Evolutionary conservation across 306 rosid genomes (phyloP).

Genomic region (Acmispon strigosus): DNA sequence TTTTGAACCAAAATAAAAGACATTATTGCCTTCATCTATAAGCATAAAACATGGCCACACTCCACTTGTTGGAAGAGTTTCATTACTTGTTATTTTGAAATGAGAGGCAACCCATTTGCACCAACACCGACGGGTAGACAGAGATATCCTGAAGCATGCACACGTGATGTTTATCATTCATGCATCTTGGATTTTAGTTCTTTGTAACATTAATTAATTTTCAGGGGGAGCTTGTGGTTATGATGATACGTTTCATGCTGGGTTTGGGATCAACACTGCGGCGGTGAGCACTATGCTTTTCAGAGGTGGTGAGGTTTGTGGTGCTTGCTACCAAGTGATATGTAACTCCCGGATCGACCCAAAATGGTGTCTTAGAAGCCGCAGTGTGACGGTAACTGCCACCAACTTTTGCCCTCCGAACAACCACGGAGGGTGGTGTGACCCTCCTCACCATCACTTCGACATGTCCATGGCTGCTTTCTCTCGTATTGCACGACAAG

Average conservation of each 20-base stretch:
- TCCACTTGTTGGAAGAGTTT: too few relatives aligned
- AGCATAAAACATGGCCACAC: too few relatives aligned
- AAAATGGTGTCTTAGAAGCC: conserved; percentile 60
- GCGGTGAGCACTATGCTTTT: conserved; percentile 66
- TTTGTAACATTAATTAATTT: not conserved
- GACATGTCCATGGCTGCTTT: conserved; percentile 85
- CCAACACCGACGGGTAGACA: too few relatives aligned
- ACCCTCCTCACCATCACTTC: conserved; percentile 74
- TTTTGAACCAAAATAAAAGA: too few relatives aligned
- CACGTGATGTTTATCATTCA: too few relatives aligned
- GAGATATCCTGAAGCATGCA: too few relatives aligned
- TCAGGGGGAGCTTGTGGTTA: conserved; percentile 92
- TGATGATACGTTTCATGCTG: conserved; percentile 61
- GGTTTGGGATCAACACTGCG: conserved; percentile 74
- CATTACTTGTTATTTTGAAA: too few relatives aligned
- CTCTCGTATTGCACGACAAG: conserved; percentile 62
- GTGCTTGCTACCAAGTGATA: conserved; percentile 71
- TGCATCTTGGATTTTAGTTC: too few relatives aligned
- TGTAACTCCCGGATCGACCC: conserved; percentile 58
- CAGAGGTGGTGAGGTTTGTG: conserved; percentile 67
- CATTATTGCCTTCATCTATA: too few relatives aligned
- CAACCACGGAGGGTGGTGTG: conserved; percentile 84
- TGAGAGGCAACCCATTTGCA: too few relatives aligned
- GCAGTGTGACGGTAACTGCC: conserved; percentile 46
- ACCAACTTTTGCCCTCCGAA: conserved; percentile 85